A percentile compares a stretch with the other conserved stretches of the same genome.
Evolutionary conservation across 768 basidiomycete species (phyloP).

Genomic region (Naganishia antarctica): DNA sequence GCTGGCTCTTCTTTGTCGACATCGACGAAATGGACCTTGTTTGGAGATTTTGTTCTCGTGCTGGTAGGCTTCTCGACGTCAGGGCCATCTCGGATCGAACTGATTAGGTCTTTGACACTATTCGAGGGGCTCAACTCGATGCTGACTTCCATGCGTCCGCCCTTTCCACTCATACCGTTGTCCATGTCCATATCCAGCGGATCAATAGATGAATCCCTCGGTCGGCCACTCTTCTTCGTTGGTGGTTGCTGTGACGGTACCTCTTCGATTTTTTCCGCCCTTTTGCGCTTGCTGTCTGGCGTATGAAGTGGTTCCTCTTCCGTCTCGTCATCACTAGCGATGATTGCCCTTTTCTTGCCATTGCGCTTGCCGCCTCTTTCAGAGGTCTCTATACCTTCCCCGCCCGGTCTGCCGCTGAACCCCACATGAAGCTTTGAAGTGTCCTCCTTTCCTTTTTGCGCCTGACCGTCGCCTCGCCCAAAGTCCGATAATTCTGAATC

Average conservation of each 20-base stretch:
- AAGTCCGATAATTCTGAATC: constrained; percentile 10
- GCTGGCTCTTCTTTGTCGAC: not conserved
- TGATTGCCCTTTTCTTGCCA: constrained; percentile 24
- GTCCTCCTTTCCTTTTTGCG: not conserved
- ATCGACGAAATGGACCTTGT: constrained; percentile 11
- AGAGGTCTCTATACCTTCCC: not conserved
- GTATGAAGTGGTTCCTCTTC: constrained; percentile 1
- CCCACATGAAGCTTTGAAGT: not conserved
- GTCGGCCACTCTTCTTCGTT: not conserved
- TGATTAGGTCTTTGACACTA: not conserved
- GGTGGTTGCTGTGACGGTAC: not conserved
- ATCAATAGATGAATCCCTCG: constrained; percentile 17
- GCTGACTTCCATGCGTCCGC: constrained; percentile 14
- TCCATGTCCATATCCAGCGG: constrained; percentile 19
- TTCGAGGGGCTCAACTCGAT: constrained; percentile 11
- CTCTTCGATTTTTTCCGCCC: not conserved
- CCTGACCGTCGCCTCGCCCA: not conserved
- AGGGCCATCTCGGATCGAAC: not conserved
- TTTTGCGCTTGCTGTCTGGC: constrained; percentile 22
- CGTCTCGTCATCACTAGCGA: constrained; percentile 21
- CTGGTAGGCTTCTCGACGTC: not conserved
- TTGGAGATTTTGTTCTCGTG: not conserved
- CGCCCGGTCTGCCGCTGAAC: not conserved
- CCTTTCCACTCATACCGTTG: not conserved
- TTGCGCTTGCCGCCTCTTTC: not conserved